These are phyloP conservation scores for Cyphellophora europaea DNA, from an alignment of 2,329 filamentous ascomycete species.

Conservation along the genomic window DNA sequence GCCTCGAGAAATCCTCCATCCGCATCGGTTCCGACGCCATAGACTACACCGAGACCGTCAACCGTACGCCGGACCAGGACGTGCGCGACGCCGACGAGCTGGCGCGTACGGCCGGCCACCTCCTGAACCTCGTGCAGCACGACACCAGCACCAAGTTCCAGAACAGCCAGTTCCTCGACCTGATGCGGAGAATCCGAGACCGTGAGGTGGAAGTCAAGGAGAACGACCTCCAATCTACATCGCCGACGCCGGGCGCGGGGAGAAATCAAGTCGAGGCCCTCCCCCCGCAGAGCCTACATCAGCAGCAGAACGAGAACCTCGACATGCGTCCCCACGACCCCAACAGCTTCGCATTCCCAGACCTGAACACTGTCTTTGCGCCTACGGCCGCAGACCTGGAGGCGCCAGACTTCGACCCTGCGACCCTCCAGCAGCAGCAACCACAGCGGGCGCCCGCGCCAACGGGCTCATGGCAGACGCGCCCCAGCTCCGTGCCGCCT, in stretches of 20 bases:
- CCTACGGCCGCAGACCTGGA: conserved; percentile 4
- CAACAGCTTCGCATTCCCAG: conserved; percentile 14
- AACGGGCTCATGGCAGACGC: too few relatives aligned
- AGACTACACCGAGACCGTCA: conserved; percentile 17
- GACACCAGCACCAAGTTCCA: conserved; percentile 67
- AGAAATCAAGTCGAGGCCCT: background rate
- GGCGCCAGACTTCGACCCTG: background rate
- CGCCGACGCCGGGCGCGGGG: conserved; percentile 3
- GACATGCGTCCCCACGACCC: conserved; percentile 1
- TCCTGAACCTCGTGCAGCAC: conserved; percentile 59
- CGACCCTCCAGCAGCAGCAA: background rate
- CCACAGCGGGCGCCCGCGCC: too few relatives aligned
- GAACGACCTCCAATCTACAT: conserved; percentile 51
- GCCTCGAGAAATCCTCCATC: too few relatives aligned
- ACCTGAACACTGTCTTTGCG: conserved; percentile 18
- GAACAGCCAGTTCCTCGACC: conserved; percentile 63
- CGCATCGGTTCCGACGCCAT: conserved; percentile 36
- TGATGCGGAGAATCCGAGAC: conserved; percentile 69
- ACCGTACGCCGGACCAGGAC: conserved; percentile 15
- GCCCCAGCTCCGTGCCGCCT: background rate
- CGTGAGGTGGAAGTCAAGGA: conserved; percentile 64
- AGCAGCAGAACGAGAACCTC: background rate
- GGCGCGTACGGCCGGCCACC: conserved; percentile 59
- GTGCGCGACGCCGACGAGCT: conserved; percentile 55
- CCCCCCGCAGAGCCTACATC: background rate